These are phyloP conservation scores for Diphasiastrum complanatum DNA, from an alignment of 83 land plant species.

Conservation along the genomic window DNA sequence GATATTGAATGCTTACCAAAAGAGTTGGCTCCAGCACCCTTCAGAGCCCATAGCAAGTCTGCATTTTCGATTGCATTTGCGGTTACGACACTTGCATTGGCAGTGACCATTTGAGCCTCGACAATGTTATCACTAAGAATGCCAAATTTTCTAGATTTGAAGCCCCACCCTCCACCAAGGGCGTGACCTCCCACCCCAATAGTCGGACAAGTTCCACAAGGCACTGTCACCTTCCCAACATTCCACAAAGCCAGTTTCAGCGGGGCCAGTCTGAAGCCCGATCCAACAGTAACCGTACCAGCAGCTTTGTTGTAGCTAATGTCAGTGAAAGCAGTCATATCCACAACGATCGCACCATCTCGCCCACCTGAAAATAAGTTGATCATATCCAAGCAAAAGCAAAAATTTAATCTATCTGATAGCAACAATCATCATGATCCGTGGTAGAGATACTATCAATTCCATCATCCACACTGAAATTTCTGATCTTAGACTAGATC, in stretches of 20 bases:
- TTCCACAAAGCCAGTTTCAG: constrained; percentile 20
- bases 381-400: too few species aligned
- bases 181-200: constrained; percentile 17
- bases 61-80: constrained; percentile 10
- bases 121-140: constrained; percentile 17
- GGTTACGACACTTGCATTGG: constrained; percentile 17
- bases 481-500: too few species aligned
- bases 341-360: constrained; percentile 19
- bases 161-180: constrained; percentile 24
- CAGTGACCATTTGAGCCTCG: constrained; percentile 10
- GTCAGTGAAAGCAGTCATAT: constrained; percentile 9
- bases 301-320: constrained; percentile 10
- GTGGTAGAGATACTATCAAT: too few species aligned
- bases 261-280: constrained; percentile 16
- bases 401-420: too few species aligned
- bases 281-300: constrained; percentile 11
- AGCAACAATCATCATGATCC: too few species aligned
- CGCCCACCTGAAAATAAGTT: constrained; percentile 29
- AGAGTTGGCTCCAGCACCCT: constrained; percentile 23
- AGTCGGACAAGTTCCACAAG: constrained; percentile 5
- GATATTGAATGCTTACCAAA: constrained; percentile 11
- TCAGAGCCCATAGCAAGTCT: constrained; percentile 21
- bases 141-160: constrained; percentile 17
- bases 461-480: too few species aligned
- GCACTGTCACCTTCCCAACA: constrained; percentile 22